Percentiles rank a stretch among this genome's conserved stretches.
Conservation (phyloP, 2,329 filamentous ascomycete species). For the Microsporum ferrugineum region DNA sequence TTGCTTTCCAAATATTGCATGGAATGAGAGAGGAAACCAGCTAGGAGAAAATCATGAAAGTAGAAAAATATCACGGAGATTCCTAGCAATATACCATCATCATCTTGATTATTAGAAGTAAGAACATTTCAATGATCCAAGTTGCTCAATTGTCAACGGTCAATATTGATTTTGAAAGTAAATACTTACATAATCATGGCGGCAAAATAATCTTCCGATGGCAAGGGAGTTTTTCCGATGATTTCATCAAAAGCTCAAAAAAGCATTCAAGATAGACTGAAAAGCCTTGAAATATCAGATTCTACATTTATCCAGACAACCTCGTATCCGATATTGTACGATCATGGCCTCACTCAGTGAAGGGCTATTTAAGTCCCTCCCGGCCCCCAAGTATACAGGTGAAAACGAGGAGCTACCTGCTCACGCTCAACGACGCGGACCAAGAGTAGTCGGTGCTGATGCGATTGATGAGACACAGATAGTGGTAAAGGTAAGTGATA, state of each 20-base stretch:
- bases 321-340: background rate
- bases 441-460: conserved; percentile 66
- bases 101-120: background rate
- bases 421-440: conserved; percentile 63
- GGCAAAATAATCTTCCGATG: background rate
- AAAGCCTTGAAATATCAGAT: background rate
- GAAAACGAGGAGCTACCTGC: conserved; percentile 71
- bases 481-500: conserved; percentile 53
- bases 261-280: background rate
- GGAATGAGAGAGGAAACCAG: background rate
- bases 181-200: background rate
- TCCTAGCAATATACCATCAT: background rate
- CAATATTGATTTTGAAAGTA: background rate
- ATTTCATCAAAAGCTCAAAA: background rate
- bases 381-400: conserved; percentile 81
- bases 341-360: conserved; percentile 45
- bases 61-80: background rate
- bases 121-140: background rate
- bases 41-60: background rate
- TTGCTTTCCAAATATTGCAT: background rate
- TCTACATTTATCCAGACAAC: background rate
- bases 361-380: conserved; percentile 67
- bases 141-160: background rate
- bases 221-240: background rate
- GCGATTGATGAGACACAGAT: conserved; percentile 78